phyloP scores from a whole-genome alignment of 2,329 filamentous ascomycete species.

The Knufia petricola region DNA sequence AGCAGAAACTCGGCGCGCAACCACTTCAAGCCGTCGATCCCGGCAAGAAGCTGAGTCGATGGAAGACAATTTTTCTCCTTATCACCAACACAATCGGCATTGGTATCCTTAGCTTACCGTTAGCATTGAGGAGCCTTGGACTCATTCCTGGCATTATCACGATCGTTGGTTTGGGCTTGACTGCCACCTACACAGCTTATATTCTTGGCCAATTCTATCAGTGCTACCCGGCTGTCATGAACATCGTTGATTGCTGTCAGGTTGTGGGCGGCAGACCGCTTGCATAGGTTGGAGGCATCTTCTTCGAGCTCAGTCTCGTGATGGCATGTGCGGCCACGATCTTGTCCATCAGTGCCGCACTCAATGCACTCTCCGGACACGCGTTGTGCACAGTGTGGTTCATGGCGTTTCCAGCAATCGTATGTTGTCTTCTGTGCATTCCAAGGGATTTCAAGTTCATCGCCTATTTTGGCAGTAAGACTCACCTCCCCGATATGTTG shows the following conservation, averaged over 20 bases:
- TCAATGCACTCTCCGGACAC: slow-evolving; percentile 48
- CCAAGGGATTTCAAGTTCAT: slow-evolving; percentile 48
- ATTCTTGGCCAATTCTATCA: slow-evolving; percentile 43
- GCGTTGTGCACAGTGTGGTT: slow-evolving; percentile 48
- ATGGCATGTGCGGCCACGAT: slow-evolving; percentile 56
- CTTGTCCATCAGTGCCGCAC: slow-evolving; percentile 52
- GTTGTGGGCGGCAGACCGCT: slow-evolving; percentile 47
- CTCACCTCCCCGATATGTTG: not conserved
- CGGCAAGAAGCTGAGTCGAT: slow-evolving; percentile 9
- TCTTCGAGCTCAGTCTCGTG: slow-evolving; percentile 48
- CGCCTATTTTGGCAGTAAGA: slow-evolving; percentile 39
- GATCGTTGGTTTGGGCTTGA: slow-evolving; percentile 36
- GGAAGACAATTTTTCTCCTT: slow-evolving; percentile 10
- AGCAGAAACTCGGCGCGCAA: too few relatives aligned
- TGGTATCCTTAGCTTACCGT: slow-evolving; percentile 40
- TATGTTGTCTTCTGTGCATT: slow-evolving; percentile 45
- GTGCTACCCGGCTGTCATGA: slow-evolving; percentile 43
- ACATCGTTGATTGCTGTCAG: slow-evolving; percentile 51
- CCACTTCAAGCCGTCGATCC: slow-evolving; percentile 6
- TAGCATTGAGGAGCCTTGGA: slow-evolving; percentile 36
- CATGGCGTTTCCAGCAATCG: slow-evolving; percentile 40
- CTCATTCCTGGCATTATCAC: slow-evolving; percentile 41
- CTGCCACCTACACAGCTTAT: slow-evolving; percentile 43
- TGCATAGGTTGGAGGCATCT: slow-evolving; percentile 46
- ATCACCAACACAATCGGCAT: slow-evolving; percentile 31